Conservation (phyloP, 768 basidiomycete genomes). For the Leccinum rimulosum region DNA sequence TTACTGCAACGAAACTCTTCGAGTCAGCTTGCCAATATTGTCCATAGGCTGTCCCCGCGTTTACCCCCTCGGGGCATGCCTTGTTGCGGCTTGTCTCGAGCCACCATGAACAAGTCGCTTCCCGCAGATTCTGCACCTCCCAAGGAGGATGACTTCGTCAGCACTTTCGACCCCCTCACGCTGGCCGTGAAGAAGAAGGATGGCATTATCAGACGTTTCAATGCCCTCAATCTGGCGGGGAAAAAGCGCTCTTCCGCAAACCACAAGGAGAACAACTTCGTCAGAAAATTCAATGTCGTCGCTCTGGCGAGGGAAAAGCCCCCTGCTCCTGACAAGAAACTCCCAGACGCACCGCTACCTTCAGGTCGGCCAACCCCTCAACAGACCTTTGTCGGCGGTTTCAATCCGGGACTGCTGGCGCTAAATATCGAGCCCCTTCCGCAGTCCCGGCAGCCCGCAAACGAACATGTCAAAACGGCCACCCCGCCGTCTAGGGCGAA, state of each 20-base stretch:
- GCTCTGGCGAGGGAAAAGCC: neutral
- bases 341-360: slow-evolving; percentile 6
- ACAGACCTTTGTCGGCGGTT: slow-evolving; percentile 49
- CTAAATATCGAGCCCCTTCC: slow-evolving; percentile 4
- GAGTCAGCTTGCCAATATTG: slow-evolving; percentile 22
- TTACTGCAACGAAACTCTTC: slow-evolving; percentile 1
- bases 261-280: no score
- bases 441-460: slow-evolving; percentile 9
- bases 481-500: neutral
- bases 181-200: neutral
- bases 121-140: slow-evolving; percentile 10
- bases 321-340: slow-evolving; percentile 9
- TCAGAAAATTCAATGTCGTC: no score
- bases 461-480: slow-evolving; percentile 2
- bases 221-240: no score
- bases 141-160: slow-evolving; percentile 28
- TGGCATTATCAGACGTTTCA: neutral
- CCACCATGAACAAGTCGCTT: slow-evolving; percentile 23
- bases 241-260: neutral
- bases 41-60: slow-evolving; percentile 4
- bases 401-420: slow-evolving; percentile 26
- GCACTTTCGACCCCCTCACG: slow-evolving; percentile 21
- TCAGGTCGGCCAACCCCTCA: neutral
- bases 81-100: neutral
- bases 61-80: slow-evolving; percentile 7